Conservation (phyloP, 73 alveolate species). For the Urostyla sp. region DNA sequence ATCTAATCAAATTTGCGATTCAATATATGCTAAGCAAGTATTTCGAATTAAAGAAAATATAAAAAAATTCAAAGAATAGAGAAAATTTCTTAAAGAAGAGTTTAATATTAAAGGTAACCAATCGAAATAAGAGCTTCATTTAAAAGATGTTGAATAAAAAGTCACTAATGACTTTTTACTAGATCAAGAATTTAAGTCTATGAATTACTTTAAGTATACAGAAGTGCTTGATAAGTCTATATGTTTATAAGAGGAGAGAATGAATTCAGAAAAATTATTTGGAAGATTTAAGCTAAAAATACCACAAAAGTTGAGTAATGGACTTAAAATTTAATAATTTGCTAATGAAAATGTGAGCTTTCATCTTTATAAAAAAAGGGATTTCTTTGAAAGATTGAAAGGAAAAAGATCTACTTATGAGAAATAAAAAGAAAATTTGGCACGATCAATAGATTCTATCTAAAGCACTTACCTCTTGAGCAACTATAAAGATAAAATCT, state of each 20-base stretch:
- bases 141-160: background rate
- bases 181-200: slow-evolving; percentile 1
- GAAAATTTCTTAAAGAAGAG: background rate
- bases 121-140: background rate
- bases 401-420: slow-evolving; percentile 5
- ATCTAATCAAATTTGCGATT: slow-evolving; percentile 40
- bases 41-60: background rate
- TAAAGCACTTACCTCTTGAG: no score
- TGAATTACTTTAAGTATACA: slow-evolving; percentile 32
- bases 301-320: background rate
- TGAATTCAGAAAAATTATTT: slow-evolving; percentile 1
- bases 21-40: background rate
- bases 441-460: no score
- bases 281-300: slow-evolving; percentile 35
- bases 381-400: slow-evolving; percentile 39
- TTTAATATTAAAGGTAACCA: background rate
- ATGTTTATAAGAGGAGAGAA: background rate
- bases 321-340: slow-evolving; percentile 24
- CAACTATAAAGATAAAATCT: no score
- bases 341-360: slow-evolving; percentile 42
- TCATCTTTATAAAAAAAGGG: slow-evolving; percentile 42
- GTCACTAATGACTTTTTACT: slow-evolving; percentile 4
- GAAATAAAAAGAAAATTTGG: background rate
- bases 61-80: background rate
- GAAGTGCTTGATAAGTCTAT: slow-evolving; percentile 19